Conservation (phyloP, 2,329 filamentous ascomycete species). For the Pestalotiopsis sp. region DNA sequence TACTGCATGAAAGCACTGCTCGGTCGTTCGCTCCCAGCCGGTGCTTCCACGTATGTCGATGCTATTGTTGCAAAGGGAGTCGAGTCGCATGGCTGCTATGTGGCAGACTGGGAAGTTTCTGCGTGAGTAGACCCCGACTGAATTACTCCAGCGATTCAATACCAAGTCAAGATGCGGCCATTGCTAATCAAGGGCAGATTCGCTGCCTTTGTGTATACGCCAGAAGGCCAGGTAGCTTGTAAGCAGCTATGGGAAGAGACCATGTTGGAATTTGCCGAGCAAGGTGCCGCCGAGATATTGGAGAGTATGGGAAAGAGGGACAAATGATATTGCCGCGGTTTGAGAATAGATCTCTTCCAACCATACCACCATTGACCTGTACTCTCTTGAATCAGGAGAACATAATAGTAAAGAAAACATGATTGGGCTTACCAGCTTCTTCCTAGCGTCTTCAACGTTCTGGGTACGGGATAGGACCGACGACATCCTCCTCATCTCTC, state of each 20-base stretch:
- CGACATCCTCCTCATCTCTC: constrained; percentile 4
- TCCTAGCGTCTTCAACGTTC: background rate
- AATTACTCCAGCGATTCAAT: background rate
- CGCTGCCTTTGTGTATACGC: background rate
- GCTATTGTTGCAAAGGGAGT: background rate
- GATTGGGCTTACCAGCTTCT: background rate
- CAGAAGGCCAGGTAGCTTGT: background rate
- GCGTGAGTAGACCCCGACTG: background rate
- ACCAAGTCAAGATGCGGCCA: too few relatives aligned
- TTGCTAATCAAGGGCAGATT: background rate
- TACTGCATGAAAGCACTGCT: background rate
- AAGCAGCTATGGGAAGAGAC: constrained; percentile 5
- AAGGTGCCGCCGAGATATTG: background rate
- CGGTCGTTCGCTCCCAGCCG: background rate
- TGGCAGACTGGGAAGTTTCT: background rate
- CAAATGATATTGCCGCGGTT: background rate
- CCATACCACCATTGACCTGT: background rate
- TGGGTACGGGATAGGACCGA: background rate
- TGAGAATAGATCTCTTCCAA: background rate
- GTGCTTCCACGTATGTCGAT: constrained; percentile 7
- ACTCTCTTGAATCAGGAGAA: background rate
- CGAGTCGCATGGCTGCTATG: constrained; percentile 1
- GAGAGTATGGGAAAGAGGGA: background rate
- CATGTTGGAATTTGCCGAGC: background rate
- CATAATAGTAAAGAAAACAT: too few relatives aligned